Base-by-base conservation (phyloP, 345 rosid genomes). In the Pistacia integerrima region DNA sequence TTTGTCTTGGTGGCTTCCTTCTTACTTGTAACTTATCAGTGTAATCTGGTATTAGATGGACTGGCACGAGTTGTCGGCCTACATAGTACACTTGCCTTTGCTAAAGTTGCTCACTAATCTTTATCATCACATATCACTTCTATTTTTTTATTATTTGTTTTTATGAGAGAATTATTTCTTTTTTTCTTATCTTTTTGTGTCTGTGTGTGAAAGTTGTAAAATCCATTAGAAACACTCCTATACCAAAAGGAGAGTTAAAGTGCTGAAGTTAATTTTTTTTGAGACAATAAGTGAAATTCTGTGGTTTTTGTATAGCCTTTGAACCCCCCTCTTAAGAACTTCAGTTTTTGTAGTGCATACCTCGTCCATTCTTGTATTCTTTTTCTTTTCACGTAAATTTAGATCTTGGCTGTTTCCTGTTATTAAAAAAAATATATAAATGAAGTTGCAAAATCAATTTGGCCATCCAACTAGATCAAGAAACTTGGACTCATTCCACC, bases 31-130 rank as follows among this genome's bases (percentile, higher is more conserved):
- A 20, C 14, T 52, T 46, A 41, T 72, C 22, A 12, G n/a, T 67
- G 10, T 22, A 59, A 41, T 78, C 52, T 72, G 38, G 35, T 71
- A 67, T 41, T 25, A 1, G 16, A 38, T 56, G 18, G 55, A 73
- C 22, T 48, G 56, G 74, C 58, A 36, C 11, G 65, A 22, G 25
- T 33, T 66, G 18, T 70, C 28, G 71, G 30, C 5, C 36, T 3
- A 28, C 17, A 38, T 71, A 5, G 1, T 57, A 74, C 17, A 4
- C 62, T 33, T 44, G 22, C 18, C 13, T 17, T 4, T 55, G 11
- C 30, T 60, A 64, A 41, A 41, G 46, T 5, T 41, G 46, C 46
- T 41, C 8, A 41, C 46, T 6, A 41, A 41, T 41, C 46, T 41
- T 22, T n/a, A 38, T 46, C 22, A 44, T 41, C 17, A 66, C 25